These are phyloP conservation scores for Naganishia sp. DNA, from an alignment of 1,284 basidiomycete species.

Conservation along the genomic window DNA sequence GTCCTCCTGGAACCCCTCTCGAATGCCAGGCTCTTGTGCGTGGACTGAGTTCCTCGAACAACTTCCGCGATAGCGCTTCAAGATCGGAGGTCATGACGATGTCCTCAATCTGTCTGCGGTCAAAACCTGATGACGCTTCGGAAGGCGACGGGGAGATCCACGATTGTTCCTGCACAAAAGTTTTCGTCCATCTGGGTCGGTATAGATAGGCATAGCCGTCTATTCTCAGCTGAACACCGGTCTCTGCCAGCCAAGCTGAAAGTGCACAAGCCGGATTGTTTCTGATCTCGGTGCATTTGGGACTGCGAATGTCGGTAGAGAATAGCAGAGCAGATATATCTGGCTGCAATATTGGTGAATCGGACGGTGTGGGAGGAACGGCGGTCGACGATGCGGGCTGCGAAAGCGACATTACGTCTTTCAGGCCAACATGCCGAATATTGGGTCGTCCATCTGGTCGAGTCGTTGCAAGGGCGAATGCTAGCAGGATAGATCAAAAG, in stretches of 20 bases:
- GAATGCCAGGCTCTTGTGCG: slow-evolving; percentile 22
- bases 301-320: slow-evolving; percentile 20
- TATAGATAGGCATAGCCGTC: slow-evolving; percentile 20
- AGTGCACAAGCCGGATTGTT: slow-evolving; percentile 3
- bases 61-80: background rate
- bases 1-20: slow-evolving; percentile 8
- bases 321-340: slow-evolving; percentile 18
- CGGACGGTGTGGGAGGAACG: background rate
- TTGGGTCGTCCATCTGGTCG: slow-evolving; percentile 9
- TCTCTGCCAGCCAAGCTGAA: slow-evolving; percentile 10
- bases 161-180: background rate
- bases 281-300: slow-evolving; percentile 13
- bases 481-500: background rate
- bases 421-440: slow-evolving; percentile 14
- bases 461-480: slow-evolving; percentile 14
- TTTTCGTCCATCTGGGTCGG: slow-evolving; percentile 2
- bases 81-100: background rate
- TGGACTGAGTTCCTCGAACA: slow-evolving; percentile 10
- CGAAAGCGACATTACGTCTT: slow-evolving; percentile 12
- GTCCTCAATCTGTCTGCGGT: background rate
- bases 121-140: background rate
- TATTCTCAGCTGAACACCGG: slow-evolving; percentile 16
- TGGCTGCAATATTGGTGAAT: background rate
- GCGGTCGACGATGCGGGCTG: background rate
- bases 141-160: background rate